phyloP scores from a whole-genome alignment of 345 rosid species.

The Rhodamnia argentea region DNA sequence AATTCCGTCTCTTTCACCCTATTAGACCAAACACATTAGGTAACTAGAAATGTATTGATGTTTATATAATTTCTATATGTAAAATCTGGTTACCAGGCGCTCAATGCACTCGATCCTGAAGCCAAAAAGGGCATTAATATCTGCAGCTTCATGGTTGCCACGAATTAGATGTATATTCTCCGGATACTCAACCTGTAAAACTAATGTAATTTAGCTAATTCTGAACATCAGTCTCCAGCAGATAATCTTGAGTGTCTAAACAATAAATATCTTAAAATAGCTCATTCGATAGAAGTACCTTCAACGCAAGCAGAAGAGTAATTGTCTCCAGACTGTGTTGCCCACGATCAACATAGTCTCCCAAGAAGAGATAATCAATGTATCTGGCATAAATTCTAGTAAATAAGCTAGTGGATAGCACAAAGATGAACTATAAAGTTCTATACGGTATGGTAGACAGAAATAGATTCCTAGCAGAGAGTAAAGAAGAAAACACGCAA shows the following conservation, averaged over 20 bases:
- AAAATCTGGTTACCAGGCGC: conserved; percentile 63
- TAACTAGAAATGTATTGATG: not conserved
- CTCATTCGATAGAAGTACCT: conserved; percentile 33
- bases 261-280: not conserved
- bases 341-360: conserved; percentile 98
- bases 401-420: not conserved
- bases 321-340: conserved; percentile 99
- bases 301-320: conserved; percentile 84
- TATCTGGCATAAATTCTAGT: conserved; percentile 45
- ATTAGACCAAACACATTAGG: conserved; percentile 19
- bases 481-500: not conserved
- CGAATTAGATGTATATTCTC: conserved; percentile 86
- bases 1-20: conserved; percentile 99
- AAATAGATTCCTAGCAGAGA: not conserved
- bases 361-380: conserved; percentile 96
- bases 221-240: conserved; percentile 3
- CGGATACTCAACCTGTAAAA: conserved; percentile 82
- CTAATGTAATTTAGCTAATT: conserved; percentile 2
- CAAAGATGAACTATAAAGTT: not conserved
- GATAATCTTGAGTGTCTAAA: conserved; percentile 1
- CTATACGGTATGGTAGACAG: not conserved
- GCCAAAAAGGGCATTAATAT: conserved; percentile 98
- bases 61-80: not conserved
- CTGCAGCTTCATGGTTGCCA: conserved; percentile 99
- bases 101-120: conserved; percentile 96